Evolutionary conservation across 1,284 basidiomycete genomes (phyloP), one percentile per base, ranked within the genome.

Genomic region (Cystobasidiaceae sp.): DNA sequence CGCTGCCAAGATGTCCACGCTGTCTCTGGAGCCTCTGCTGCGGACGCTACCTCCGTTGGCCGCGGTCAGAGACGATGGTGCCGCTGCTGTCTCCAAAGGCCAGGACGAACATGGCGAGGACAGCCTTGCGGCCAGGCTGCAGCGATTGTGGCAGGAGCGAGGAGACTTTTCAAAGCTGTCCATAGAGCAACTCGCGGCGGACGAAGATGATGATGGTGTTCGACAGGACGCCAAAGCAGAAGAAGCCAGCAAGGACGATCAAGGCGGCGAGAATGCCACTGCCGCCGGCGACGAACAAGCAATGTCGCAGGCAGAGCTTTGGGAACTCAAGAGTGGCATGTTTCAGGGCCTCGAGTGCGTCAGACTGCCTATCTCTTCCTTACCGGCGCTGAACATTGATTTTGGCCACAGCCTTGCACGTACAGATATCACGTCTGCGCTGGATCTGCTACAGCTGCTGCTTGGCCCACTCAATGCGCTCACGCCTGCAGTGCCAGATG

Each of bases 111-210:
- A 30, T 41, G 49, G 49, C 2, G 2, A 17, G 25, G 28, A 15
- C 37, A n/a, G 28, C 15, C 50, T 71, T n/a, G 43, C 55, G 21
- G 67, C 66, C 25, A 59, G 71, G 1, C 55, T 73, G 1, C 48
- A 62, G 61, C 63, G 70, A 15, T 57, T 73, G 3, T 73, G 71
- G 71, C 66, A 66, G 6, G 71, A 73, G 55, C 54, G 71, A 17
- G 71, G 71, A 15, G 71, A 73, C 55, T 73, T 68, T 59, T 69
- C 67, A 3, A 33, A 46, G 21, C 39, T 73, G 13, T 69, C 70
- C 6, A 28, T 21, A 21, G 37, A 37, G 30, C 33, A 33, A 25
- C 52, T 67, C n/a, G 17, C 33, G 37, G 45, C 19, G 7, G 39
- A n/a, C n/a, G n/a, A n/a, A n/a, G n/a, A n/a, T n/a, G n/a, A n/a